Evolutionary conservation across 2,329 filamentous ascomycete species (phyloP), one percentile per base, ranked within the genome.

Genomic region (Helminthosporium solani): DNA sequence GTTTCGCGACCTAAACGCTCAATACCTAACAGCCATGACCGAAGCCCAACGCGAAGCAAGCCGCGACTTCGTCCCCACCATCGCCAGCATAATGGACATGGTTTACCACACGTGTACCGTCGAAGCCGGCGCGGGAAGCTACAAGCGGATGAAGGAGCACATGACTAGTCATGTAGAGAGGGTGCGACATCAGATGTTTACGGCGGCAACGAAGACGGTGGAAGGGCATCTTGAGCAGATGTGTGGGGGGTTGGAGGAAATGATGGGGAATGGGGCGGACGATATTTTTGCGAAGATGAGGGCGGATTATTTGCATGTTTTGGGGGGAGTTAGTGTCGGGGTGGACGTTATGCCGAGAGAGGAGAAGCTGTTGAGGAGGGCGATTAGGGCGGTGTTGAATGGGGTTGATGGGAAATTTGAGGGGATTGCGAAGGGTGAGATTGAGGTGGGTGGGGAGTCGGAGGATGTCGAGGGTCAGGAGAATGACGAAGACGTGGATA

Each of bases 31-130:
- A 1, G 52, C 53, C 2, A 73, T 82, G 52, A 77, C 67, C 0
- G 64, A 70, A 4, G 49, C 67, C 3, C 79, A 83, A 54, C 73
- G 76, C 21, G 75, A 80, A 3, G 75, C 76, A 14, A 83, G 75
- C 54, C 76, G 81, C 3, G 68, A 77, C 27, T 82, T 84, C 45
- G 73, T 70, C 0, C 79, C 78, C 0, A 68, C 70, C 2, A 74
- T 84, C 42, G 58, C 66, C 3, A 34, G 53, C 1, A 64, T 62
- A 25, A 81, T 85, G 75, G 49, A 52, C 2, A 47, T 62, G 2
- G 74, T 70, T 0, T 84, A 84, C 56, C 45, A 67, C 0, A 40
- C 37, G 0, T 82, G 78, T 56, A 50, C 61, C 3, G 52, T 62
- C 0, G 77, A 82, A 56, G 31, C 33, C n/a, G 78, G 75, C 58